phyloP scores from a whole-genome alignment of 805 yeast genomes.

The Yarrowia porcina region DNA sequence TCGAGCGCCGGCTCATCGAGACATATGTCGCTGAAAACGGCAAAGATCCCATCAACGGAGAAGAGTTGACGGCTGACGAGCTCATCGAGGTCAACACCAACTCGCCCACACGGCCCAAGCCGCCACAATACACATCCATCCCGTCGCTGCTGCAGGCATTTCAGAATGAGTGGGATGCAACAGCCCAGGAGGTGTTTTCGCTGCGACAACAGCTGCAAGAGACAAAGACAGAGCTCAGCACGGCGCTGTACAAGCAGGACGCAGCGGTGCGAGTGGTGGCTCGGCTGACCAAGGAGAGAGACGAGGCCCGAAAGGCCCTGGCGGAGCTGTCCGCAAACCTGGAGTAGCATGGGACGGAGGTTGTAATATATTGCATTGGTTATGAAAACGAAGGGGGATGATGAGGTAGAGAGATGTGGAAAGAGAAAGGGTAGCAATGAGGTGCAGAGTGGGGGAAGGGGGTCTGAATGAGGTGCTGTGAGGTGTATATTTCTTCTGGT shows the following conservation, averaged over 20 bases:
- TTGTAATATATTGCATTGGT: constrained; percentile 16
- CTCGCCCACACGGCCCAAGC: constrained; percentile 35
- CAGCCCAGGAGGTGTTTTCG: constrained; percentile 74
- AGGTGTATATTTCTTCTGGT: no score
- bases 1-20: constrained; percentile 59
- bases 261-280: constrained; percentile 89
- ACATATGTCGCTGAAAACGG: constrained; percentile 62
- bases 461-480: no score
- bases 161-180: constrained; percentile 87
- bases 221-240: constrained; percentile 68
- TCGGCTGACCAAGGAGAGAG: constrained; percentile 67
- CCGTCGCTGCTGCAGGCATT: constrained; percentile 73
- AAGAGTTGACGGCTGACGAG: constrained; percentile 56
- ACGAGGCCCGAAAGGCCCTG: constrained; percentile 65
- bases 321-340: constrained; percentile 44
- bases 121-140: constrained; percentile 55
- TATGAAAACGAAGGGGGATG: background rate
- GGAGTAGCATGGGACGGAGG: constrained; percentile 27
- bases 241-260: constrained; percentile 79
- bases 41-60: constrained; percentile 72
- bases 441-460: no score
- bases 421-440: no score
- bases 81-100: constrained; percentile 46
- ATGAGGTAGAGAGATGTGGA: background rate
- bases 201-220: constrained; percentile 66